These are phyloP conservation scores for Nyssa sinensis DNA, from an alignment of 148 eudicot species.

Conservation along the genomic window DNA sequence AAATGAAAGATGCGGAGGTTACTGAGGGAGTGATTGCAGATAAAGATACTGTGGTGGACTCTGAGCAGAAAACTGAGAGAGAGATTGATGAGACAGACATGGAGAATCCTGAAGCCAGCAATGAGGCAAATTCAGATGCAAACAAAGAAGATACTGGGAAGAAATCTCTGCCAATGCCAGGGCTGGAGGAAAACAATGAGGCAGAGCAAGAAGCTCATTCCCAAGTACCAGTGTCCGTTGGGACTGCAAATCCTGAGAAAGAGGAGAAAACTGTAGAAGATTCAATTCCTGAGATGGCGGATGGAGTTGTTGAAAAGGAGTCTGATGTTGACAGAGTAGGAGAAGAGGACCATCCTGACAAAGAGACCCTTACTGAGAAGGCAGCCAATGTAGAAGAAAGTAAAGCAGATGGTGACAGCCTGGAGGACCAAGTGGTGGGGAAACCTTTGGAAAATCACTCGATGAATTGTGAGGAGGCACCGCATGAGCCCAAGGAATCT, in stretches of 20 bases:
- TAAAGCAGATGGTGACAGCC: neutral
- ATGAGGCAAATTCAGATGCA: neutral
- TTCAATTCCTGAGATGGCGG: neutral
- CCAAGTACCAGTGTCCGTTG: constrained; percentile 2
- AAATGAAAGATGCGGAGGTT: constrained; percentile 27
- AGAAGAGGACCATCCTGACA: neutral
- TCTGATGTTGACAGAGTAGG: neutral
- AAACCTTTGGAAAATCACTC: neutral
- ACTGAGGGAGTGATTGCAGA: constrained; percentile 13
- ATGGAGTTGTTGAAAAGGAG: neutral
- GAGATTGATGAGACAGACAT: constrained; percentile 13
- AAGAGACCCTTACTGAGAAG: neutral
- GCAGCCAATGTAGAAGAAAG: constrained; percentile 1
- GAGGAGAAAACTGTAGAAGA: neutral
- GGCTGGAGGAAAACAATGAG: constrained; percentile 5
- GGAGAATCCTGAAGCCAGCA: too few species aligned
- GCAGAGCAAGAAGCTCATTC: neutral
- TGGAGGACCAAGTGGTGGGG: constrained; percentile 6
- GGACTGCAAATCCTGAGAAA: neutral
- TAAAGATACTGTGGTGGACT: constrained; percentile 1
- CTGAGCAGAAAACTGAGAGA: constrained; percentile 8
- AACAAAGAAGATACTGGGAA: constrained; percentile 7
- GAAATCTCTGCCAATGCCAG: neutral
- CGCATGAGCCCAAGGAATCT: constrained; percentile 12
- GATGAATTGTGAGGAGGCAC: neutral